Base-by-base conservation (phyloP, 2,329 filamentous ascomycete genomes). In the Simplicillium sp. region DNA sequence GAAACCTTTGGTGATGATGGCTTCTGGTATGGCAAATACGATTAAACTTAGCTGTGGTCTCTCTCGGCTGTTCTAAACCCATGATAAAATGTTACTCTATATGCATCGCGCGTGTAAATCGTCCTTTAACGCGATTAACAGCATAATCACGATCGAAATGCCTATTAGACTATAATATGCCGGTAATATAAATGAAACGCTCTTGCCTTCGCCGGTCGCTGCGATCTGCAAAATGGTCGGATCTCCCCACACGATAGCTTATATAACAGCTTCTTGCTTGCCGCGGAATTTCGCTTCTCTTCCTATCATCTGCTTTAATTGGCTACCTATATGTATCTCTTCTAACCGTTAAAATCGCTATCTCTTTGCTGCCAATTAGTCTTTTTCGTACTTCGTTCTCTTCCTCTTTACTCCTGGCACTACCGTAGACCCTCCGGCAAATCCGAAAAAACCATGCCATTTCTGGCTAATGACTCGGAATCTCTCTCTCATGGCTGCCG, bases 161-260 rank as follows among this genome's bases (percentile, higher is more conserved):
- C 43, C 39, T 12, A 45, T 20, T 9, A 16, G 13, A 11, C 29
- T 38, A 32, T 11, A 47, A 36, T 36, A 45, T 34, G 35, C 46
- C 39, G 40, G 42, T 28, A 51, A 42, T 17, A 49, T 48, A 15
- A 51, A 49, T 33, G 38, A 44, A 11, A 51, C 13, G 16, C 43
- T 51, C 40, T 51, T 50, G 12, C 44, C 44, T 13, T 41, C 39
- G 2, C 43, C 38, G 11, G 40, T 51, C 2, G 37, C 29, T 25
- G 37, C 40, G 1, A 51, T 40, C 39, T 46, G 17, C 7, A 51
- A n/a, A 2, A 51, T 29, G 20, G 42, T 40, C 29, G 34, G 44
- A 34, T 44, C 32, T 3, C 36, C 17, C 12, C n/a, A 29, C 4
- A 43, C 25, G 2, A 49, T 40, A 9, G 40, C 36, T 12, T 34